phyloP scores from a whole-genome alignment of 305 asterid genomes.

The Plantago lanceolata region DNA sequence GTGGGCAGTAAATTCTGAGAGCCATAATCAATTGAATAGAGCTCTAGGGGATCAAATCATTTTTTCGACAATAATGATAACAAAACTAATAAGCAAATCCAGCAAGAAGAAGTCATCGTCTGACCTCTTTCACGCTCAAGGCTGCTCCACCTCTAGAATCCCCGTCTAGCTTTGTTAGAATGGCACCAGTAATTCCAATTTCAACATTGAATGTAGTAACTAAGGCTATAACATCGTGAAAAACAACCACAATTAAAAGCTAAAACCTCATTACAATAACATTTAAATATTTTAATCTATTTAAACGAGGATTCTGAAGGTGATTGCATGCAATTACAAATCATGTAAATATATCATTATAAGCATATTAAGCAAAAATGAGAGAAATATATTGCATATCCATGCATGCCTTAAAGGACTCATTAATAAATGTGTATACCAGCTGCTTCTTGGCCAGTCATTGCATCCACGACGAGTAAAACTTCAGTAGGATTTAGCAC shows the following conservation, averaged over 20 bases:
- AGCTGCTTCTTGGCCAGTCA: constrained; percentile 99
- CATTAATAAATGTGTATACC: constrained; percentile 39
- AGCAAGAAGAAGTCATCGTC: constrained; percentile 22
- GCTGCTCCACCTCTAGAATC: constrained; percentile 99
- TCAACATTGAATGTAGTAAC: constrained; percentile 95
- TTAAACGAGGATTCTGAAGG: neutral
- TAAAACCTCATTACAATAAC: neutral
- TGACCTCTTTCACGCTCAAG: constrained; percentile 91
- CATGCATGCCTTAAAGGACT: constrained; percentile 15
- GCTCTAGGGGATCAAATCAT: constrained; percentile 11
- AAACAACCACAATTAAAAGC: constrained; percentile 25
- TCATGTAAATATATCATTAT: too few relatives aligned
- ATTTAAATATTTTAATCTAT: too few relatives aligned
- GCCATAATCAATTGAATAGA: constrained; percentile 9
- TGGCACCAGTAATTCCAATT: constrained; percentile 98
- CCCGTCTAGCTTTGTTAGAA: constrained; percentile 92
- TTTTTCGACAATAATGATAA: constrained; percentile 11
- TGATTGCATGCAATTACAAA: neutral
- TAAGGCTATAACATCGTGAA: constrained; percentile 47
- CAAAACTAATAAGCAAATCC: neutral
- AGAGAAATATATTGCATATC: constrained; percentile 11
- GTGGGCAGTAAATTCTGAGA: neutral
- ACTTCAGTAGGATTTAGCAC: constrained; percentile 86
- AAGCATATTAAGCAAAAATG: constrained; percentile 4
- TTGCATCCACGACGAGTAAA: constrained; percentile 96